Evolutionary conservation across 208 protist species (phyloP).

Genomic region (Leishmania turanica): DNA sequence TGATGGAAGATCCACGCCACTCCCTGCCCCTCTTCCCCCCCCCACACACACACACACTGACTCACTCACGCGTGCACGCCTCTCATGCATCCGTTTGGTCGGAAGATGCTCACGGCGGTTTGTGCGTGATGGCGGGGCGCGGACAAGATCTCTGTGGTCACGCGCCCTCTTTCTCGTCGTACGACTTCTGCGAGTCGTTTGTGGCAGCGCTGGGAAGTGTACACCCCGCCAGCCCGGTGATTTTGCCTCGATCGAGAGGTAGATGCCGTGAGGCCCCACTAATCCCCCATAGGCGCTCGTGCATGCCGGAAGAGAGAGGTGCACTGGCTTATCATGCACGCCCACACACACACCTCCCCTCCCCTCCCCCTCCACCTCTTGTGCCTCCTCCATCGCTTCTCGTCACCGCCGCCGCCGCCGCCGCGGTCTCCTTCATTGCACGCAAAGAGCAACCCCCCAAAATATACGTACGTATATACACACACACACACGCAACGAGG

Average conservation of each 20-base stretch:
- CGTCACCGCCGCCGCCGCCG: background rate
- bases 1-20: background rate
- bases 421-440: background rate
- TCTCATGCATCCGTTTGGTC: background rate
- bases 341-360: background rate
- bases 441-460: too few species aligned
- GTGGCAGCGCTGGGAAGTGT: background rate
- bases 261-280: background rate
- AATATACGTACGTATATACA: too few species aligned
- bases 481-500: background rate
- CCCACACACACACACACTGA: background rate
- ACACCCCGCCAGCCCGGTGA: background rate
- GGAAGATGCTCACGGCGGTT: background rate
- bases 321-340: background rate
- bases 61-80: background rate
- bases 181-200: background rate
- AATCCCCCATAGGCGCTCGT: background rate
- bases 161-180: background rate
- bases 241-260: background rate
- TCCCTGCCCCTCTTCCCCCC: background rate
- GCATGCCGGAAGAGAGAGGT: background rate
- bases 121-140: background rate
- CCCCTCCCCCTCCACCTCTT: background rate
- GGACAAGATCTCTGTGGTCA: background rate
- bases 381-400: background rate